Evolutionary conservation across 2,329 filamentous ascomycete genomes (phyloP), one percentile per base, ranked within the genome.

Genomic region (Spiromastix sp.): DNA sequence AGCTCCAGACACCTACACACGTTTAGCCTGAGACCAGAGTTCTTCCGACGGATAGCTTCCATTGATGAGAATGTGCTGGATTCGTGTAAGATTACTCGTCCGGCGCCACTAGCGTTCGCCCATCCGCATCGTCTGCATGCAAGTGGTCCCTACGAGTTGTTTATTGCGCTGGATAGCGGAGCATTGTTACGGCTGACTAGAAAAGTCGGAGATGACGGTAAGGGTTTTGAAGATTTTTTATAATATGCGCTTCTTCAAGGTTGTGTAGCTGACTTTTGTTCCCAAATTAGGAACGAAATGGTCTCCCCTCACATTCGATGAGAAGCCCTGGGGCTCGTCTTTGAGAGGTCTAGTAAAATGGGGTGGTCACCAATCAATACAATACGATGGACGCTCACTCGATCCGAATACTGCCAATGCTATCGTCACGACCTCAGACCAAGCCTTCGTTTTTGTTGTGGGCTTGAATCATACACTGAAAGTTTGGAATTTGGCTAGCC

Each of bases 381-480:
- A 57, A 38, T 62, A 59, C 44, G 48, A 62, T 38, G 59, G 59
- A 37, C 56, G 53, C 29, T 57, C 47, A 18, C 50, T 67, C 26
- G 65, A 68, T 39, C 42, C 54, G n/a, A 61, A 56, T 38, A 57
- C 58, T 9, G 56, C 61, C 24, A 61, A 63, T 45, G 56, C 63
- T 19, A 63, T 68, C 43, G 54, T 55, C 16, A 59, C 59, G 19
- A 66, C 63, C 4, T 61, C 63, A 6, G 63, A 67, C 37, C 59
- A 64, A 36, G 61, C 58, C 2, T 63, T 67, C 37, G 55, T 79
- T 7, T 84, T 94, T 48, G 87, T 87, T 0, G 76, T 94, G 32
- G 91, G 83, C 43, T 67, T 98, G 40, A 87, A 98, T 48, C 87
- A 98, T 54, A 80, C 78, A 8, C 64, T 98, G 53, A 79, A 86